Evolutionary conservation across 768 basidiomycete genomes (phyloP).

Genomic region (Rhodotorula sphaerocarpa): DNA sequence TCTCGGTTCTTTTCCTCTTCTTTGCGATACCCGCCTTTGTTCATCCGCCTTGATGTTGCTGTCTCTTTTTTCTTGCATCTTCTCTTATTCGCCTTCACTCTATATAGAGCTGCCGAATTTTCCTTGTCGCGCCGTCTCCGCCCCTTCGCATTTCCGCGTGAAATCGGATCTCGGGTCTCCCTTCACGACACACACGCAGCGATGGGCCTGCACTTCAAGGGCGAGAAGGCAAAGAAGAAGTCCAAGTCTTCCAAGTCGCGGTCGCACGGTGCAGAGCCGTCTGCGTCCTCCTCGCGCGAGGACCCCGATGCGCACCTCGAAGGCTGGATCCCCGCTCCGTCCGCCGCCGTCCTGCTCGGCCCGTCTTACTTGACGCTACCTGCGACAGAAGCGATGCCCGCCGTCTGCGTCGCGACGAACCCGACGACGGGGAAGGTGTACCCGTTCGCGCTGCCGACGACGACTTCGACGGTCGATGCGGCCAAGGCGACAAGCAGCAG

Average conservation of each 20-base stretch:
- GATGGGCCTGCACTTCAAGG: slow-evolving; percentile 69
- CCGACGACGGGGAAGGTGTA: slow-evolving; percentile 29
- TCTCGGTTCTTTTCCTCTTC: neutral
- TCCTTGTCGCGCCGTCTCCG: too few relatives aligned
- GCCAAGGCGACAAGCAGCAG: neutral
- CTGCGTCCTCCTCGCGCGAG: neutral
- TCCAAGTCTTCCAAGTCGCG: slow-evolving; percentile 57
- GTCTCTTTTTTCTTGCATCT: too few relatives aligned
- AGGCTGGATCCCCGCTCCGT: slow-evolving; percentile 27
- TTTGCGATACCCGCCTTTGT: too few relatives aligned
- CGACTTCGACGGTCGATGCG: neutral
- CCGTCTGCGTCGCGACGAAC: slow-evolving; percentile 24
- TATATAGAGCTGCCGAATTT: too few relatives aligned
- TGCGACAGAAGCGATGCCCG: neutral
- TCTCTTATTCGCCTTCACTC: too few relatives aligned
- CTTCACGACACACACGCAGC: neutral
- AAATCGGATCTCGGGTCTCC: neutral
- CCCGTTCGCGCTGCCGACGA: slow-evolving; percentile 14
- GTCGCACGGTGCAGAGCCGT: slow-evolving; percentile 6
- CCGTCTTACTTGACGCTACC: slow-evolving; percentile 27
- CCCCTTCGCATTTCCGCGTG: too few relatives aligned
- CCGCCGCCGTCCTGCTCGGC: slow-evolving; percentile 23
- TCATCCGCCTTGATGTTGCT: too few relatives aligned
- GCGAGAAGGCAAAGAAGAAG: slow-evolving; percentile 72
- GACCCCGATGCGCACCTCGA: slow-evolving; percentile 9